These are phyloP conservation scores for Geotrichum carabidarum DNA, from an alignment of 1,139 yeast genomes.

Conservation along the genomic window DNA sequence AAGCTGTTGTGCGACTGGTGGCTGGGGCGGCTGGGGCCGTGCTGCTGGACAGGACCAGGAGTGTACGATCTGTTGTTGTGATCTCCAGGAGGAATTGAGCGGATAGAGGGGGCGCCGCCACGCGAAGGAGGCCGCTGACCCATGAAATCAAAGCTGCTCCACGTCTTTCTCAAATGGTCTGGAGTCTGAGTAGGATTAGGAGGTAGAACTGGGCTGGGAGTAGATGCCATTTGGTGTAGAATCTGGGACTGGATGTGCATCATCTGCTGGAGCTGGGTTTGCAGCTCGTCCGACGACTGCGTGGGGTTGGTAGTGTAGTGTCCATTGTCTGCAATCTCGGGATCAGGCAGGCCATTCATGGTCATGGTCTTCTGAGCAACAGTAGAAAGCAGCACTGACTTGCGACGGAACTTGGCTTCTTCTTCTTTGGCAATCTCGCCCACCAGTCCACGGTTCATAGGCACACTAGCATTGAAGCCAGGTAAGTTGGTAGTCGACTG, in stretches of 20 bases:
- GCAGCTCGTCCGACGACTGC: conserved; percentile 19
- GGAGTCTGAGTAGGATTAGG: background rate
- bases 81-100: conserved; percentile 23
- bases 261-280: conserved; percentile 23
- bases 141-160: conserved; percentile 17
- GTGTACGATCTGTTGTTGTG: background rate
- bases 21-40: conserved; percentile 1
- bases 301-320: background rate
- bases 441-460: conserved; percentile 36
- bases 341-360: conserved; percentile 2
- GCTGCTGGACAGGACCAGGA: background rate
- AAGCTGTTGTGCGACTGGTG: conserved; percentile 3
- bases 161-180: background rate
- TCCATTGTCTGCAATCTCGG: background rate
- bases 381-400: conserved; percentile 15
- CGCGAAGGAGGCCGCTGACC: conserved; percentile 8
- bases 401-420: conserved; percentile 36
- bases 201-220: background rate
- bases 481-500: conserved; percentile 26
- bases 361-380: conserved; percentile 22
- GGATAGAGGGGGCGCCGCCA: conserved; percentile 28
- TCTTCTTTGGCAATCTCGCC: conserved; percentile 42
- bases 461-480: conserved; percentile 21
- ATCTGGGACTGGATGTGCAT: conserved; percentile 25
- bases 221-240: conserved; percentile 22